Evolutionary conservation across 2,329 filamentous ascomycete genomes (phyloP).

Genomic region (Fusarium pininemorale): DNA sequence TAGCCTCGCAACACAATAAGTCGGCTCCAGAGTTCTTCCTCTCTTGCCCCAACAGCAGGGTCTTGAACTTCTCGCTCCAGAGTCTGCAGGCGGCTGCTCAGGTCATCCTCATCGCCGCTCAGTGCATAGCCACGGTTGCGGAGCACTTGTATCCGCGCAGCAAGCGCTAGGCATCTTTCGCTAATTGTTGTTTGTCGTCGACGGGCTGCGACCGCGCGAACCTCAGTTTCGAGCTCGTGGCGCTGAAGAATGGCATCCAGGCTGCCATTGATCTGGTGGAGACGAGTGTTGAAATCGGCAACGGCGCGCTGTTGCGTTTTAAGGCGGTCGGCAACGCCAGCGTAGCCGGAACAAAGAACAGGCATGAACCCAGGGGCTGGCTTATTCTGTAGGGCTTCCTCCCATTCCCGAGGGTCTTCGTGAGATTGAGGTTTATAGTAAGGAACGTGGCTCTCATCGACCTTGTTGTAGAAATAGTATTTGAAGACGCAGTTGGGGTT

Average conservation of each 20-base stretch:
- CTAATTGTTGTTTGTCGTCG: constrained; percentile 77
- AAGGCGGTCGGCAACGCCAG: constrained; percentile 75
- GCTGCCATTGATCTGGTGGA: constrained; percentile 82
- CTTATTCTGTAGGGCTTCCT: constrained; percentile 83
- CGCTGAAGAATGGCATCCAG: constrained; percentile 77
- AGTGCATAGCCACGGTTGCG: constrained; percentile 84
- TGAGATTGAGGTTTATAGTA: constrained; percentile 76
- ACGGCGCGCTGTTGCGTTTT: constrained; percentile 76
- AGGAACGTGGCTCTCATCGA: constrained; percentile 76
- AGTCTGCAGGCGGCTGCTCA: constrained; percentile 75
- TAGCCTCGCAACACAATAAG: constrained; percentile 79
- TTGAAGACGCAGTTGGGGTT: constrained; percentile 78
- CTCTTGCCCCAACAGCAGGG: constrained; percentile 76
- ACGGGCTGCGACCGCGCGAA: constrained; percentile 76
- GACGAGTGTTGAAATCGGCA: constrained; percentile 72
- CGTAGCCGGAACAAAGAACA: constrained; percentile 78
- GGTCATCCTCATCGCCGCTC: constrained; percentile 79
- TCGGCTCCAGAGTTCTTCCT: constrained; percentile 87
- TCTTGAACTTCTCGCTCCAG: constrained; percentile 78
- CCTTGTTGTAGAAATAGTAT: constrained; percentile 88
- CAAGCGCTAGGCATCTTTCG: constrained; percentile 77
- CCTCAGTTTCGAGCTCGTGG: constrained; percentile 80
- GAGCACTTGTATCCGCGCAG: constrained; percentile 81
- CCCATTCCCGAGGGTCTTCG: constrained; percentile 83
- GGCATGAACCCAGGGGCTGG: constrained; percentile 80